phyloP scores from a whole-genome alignment of 1,139 yeast genomes.

The Sugiyamaella sp. region DNA sequence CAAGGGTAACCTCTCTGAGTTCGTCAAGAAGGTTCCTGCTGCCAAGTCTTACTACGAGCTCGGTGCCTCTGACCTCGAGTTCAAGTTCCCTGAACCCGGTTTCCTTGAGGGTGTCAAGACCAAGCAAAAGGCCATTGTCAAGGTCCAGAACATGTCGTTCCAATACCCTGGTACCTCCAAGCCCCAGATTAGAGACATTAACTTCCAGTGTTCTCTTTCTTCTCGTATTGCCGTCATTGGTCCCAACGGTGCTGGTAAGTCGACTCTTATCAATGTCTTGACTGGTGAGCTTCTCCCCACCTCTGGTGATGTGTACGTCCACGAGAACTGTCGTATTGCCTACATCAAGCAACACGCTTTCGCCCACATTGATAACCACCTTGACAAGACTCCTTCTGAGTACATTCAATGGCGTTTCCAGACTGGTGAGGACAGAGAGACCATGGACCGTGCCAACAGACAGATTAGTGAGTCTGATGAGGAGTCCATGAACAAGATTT shows the following conservation, averaged over 20 bases:
- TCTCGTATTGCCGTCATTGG: constrained; percentile 99
- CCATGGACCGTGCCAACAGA: constrained; percentile 99
- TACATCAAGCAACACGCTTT: constrained; percentile 99
- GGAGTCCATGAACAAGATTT: constrained; percentile 98
- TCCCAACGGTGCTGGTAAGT: constrained; percentile 99
- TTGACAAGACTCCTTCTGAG: constrained; percentile 99
- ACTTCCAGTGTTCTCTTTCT: constrained; percentile 98
- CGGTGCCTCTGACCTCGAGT: constrained; percentile 96
- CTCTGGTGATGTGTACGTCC: constrained; percentile 96
- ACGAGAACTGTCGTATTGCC: constrained; percentile 99
- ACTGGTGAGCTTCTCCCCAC: constrained; percentile 99
- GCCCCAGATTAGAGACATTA: constrained; percentile 88
- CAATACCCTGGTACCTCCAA: constrained; percentile 98
- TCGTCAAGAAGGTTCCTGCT: constrained; percentile 97
- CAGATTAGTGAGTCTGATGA: constrained; percentile 96
- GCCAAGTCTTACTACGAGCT: constrained; percentile 98
- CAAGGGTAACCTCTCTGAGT: constrained; percentile 99
- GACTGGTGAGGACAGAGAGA: constrained; percentile 99
- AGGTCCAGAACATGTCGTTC: constrained; percentile 95
- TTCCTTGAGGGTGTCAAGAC: constrained; percentile 99
- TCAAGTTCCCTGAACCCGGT: constrained; percentile 99
- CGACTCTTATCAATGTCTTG: constrained; percentile 95
- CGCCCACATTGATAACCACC: constrained; percentile 97
- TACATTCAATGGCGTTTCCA: constrained; percentile 99
- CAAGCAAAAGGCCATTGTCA: constrained; percentile 99